phyloP scores from a whole-genome alignment of 352 stramenopile species.

The Phytophthora hibernalis region DNA sequence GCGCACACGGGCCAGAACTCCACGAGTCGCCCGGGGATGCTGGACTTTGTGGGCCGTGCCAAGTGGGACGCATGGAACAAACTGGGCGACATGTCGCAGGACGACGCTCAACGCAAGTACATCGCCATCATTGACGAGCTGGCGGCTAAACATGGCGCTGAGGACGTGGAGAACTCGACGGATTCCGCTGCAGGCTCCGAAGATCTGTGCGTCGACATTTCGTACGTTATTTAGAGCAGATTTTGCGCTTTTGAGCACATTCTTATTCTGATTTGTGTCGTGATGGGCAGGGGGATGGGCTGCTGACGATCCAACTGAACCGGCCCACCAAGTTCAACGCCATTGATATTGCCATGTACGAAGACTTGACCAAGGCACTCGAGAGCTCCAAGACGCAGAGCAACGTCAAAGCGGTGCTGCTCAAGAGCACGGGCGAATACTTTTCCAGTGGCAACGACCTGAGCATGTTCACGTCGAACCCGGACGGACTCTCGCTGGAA shows the following conservation, averaged over 20 bases:
- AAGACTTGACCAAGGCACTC: conserved; percentile 75
- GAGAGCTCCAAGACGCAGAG: conserved; percentile 66
- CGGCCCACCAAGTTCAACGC: conserved; percentile 89
- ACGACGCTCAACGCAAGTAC: conserved; percentile 78
- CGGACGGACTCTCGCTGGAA: conserved; percentile 61
- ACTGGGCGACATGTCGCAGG: conserved; percentile 69
- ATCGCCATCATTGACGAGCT: conserved; percentile 80
- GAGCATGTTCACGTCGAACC: conserved; percentile 76
- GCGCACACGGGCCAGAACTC: conserved; percentile 65
- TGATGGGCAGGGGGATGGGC: conserved; percentile 45
- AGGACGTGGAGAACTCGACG: conserved; percentile 14
- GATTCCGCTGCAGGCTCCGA: conserved; percentile 32
- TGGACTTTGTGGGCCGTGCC: conserved; percentile 83
- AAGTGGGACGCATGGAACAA: conserved; percentile 86
- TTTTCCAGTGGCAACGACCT: conserved; percentile 93
- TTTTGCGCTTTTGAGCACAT: no score
- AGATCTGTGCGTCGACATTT: conserved; percentile 63
- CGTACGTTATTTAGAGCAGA: no score
- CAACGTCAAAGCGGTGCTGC: conserved; percentile 81
- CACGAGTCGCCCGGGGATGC: conserved; percentile 73
- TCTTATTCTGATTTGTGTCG: conserved; percentile 15
- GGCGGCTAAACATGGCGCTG: conserved; percentile 48
- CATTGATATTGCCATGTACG: conserved; percentile 87
- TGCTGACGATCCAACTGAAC: conserved; percentile 86
- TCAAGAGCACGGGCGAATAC: conserved; percentile 87